phyloP scores from a whole-genome alignment of 371 early-diverging fungal species.

The Rhizopus delemar region DNA sequence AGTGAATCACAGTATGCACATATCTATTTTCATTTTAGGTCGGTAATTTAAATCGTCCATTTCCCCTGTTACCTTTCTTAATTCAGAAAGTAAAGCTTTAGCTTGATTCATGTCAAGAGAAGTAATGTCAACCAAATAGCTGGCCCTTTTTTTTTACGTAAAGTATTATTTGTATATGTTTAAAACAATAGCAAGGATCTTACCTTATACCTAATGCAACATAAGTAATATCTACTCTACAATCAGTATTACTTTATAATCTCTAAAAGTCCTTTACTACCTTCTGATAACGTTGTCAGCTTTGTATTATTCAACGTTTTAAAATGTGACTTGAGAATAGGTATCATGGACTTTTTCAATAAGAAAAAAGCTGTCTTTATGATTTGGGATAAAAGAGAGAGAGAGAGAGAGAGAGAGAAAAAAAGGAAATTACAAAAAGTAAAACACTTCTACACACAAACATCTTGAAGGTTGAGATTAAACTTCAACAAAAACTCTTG shows the following conservation, averaged over 20 bases:
- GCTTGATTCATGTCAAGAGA: slow-evolving; percentile 18
- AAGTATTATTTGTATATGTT: neutral
- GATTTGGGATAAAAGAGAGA: no score
- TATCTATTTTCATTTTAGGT: slow-evolving; percentile 4
- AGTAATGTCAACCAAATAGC: slow-evolving; percentile 23
- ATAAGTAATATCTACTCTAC: slow-evolving; percentile 15
- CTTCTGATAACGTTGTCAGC: slow-evolving; percentile 12
- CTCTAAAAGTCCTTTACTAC: slow-evolving; percentile 1
- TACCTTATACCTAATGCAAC: slow-evolving; percentile 21
- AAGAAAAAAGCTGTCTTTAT: no score
- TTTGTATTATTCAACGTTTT: slow-evolving; percentile 21
- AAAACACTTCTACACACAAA: neutral
- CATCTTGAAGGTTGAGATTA: no score
- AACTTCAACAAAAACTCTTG: no score
- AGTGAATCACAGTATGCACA: slow-evolving; percentile 22
- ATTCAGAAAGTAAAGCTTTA: slow-evolving; percentile 3
- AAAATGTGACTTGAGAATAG: slow-evolving; percentile 15
- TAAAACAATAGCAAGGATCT: neutral
- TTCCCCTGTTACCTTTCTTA: slow-evolving; percentile 18
- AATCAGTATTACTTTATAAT: no score
- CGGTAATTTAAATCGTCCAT: neutral
- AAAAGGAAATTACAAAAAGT: neutral
- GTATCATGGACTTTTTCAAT: neutral
- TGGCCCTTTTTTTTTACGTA: slow-evolving; percentile 11
- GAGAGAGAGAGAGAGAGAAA: no score